A percentile compares a stretch with the other conserved stretches of the same genome.
Evolutionary conservation across 257 asterid genomes (phyloP).

Genomic region (Fraxinus cuspidata): DNA sequence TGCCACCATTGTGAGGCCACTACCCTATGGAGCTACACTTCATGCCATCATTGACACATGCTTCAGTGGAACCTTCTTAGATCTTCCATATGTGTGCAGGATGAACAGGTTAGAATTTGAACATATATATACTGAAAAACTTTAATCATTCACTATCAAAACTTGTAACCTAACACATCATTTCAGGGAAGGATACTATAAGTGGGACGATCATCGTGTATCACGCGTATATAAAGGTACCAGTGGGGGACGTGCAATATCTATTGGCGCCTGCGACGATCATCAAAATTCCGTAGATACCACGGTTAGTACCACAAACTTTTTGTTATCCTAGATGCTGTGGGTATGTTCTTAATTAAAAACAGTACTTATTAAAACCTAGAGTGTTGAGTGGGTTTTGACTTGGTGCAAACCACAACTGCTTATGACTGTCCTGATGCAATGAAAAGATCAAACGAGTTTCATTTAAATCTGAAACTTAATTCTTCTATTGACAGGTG

Average conservation of each 20-base stretch:
- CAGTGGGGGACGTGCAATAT: slow-evolving; percentile 72
- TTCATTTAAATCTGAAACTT: too few relatives aligned
- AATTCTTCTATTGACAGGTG: too few relatives aligned
- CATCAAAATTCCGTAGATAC: slow-evolving; percentile 80
- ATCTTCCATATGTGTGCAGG: slow-evolving; percentile 63
- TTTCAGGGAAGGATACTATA: slow-evolving; percentile 56
- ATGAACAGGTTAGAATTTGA: slow-evolving; percentile 51
- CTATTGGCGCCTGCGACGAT: slow-evolving; percentile 85
- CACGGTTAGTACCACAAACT: slow-evolving; percentile 43
- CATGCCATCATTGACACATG: slow-evolving; percentile 87
- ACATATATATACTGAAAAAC: background rate
- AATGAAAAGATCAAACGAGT: too few relatives aligned
- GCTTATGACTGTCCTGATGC: too few relatives aligned
- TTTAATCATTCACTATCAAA: background rate
- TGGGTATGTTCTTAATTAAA: background rate
- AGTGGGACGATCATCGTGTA: slow-evolving; percentile 69
- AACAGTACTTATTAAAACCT: background rate
- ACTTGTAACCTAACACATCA: slow-evolving; percentile 15
- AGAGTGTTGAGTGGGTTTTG: background rate
- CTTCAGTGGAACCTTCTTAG: slow-evolving; percentile 79
- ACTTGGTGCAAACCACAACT: too few relatives aligned
- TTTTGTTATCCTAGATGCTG: background rate
- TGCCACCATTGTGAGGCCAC: slow-evolving; percentile 72
- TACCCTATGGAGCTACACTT: slow-evolving; percentile 70
- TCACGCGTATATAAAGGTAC: slow-evolving; percentile 54